Conservation (phyloP, 306 rosid genomes). For the Prunus kanzakura region DNA sequence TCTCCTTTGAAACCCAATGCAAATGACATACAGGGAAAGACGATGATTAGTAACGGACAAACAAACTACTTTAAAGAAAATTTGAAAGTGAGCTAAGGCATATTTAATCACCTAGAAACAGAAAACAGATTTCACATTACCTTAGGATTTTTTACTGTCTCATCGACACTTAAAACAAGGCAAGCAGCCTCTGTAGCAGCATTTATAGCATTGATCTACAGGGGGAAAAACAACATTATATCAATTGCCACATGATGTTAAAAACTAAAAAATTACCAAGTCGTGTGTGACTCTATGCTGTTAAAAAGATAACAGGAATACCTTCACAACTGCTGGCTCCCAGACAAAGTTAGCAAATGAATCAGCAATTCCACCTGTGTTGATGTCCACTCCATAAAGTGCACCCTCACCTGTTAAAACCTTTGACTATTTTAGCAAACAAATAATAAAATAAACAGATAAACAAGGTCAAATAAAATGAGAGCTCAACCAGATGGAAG, state of each 20-base stretch:
- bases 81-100: not conserved
- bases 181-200: constrained; percentile 99
- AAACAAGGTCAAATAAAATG: not conserved
- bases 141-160: constrained; percentile 96
- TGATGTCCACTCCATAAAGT: constrained; percentile 85
- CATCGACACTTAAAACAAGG: constrained; percentile 88
- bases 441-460: not conserved
- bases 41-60: not conserved
- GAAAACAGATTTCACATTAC: constrained; percentile 28
- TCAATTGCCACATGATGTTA: constrained; percentile 10
- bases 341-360: constrained; percentile 94
- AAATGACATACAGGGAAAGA: not conserved
- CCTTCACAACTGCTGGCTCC: constrained; percentile 99
- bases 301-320: constrained; percentile 7
- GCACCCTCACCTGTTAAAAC: constrained; percentile 73
- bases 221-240: not conserved
- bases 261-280: not conserved
- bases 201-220: constrained; percentile 94
- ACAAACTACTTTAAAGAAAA: not conserved
- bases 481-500: constrained; percentile 69
- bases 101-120: not conserved
- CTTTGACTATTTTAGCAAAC: not conserved
- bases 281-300: not conserved
- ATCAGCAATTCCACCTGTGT: constrained; percentile 93
- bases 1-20: too few relatives aligned